Conservation (phyloP, 2,329 filamentous ascomycete species). For the Cordyceps tenuipes region DNA sequence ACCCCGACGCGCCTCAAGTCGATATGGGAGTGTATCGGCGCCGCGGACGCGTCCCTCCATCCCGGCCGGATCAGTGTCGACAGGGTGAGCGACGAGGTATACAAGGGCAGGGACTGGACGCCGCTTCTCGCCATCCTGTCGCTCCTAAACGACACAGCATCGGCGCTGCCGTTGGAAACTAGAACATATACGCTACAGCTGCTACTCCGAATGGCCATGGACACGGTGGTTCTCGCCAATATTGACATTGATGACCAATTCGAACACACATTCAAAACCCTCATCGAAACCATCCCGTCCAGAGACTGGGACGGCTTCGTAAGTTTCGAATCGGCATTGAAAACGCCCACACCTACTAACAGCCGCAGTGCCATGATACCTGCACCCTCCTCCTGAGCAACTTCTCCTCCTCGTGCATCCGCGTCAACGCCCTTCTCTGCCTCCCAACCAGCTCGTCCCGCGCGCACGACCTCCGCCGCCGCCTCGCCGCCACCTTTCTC, state of each 20-base stretch:
- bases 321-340: constrained; percentile 19
- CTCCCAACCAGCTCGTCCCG: constrained; percentile 45
- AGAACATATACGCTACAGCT: constrained; percentile 34
- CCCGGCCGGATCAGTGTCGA: constrained; percentile 16
- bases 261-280: constrained; percentile 33
- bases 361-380: constrained; percentile 38
- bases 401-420: constrained; percentile 41
- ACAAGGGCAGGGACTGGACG: constrained; percentile 37
- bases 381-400: constrained; percentile 38
- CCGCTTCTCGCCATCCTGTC: constrained; percentile 34
- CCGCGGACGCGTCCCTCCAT: constrained; percentile 36
- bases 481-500: constrained; percentile 58
- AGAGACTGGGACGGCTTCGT: constrained; percentile 34
- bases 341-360: not conserved
- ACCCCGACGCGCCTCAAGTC: constrained; percentile 36
- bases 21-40: constrained; percentile 53
- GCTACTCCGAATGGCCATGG: constrained; percentile 47
- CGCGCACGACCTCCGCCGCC: constrained; percentile 53
- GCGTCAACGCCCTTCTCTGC: constrained; percentile 48
- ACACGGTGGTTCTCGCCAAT: constrained; percentile 39
- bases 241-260: constrained; percentile 31
- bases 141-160: constrained; percentile 32
- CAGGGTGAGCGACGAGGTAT: constrained; percentile 21
- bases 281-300: constrained; percentile 35
- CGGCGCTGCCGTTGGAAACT: constrained; percentile 25